phyloP scores from a whole-genome alignment of 2,329 filamentous ascomycete genomes.

The Aspergillus japonicus region DNA sequence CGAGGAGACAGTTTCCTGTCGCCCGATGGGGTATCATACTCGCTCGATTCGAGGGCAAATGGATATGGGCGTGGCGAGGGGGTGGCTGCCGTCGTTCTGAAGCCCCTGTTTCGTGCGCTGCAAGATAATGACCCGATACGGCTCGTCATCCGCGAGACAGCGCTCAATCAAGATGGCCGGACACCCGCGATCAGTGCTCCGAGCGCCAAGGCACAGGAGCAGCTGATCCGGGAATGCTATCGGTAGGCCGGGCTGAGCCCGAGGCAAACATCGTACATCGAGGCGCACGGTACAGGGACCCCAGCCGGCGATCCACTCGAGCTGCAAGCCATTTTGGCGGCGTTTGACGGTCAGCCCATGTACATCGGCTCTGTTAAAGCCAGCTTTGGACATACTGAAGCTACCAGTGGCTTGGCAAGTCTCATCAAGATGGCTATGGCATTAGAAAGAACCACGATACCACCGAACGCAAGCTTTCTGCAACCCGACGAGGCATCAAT shows the following conservation, averaged over 20 bases:
- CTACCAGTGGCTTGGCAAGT: conserved; percentile 28
- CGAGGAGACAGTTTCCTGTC: too few relatives aligned
- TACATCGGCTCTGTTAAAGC: neutral
- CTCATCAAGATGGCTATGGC: conserved; percentile 46
- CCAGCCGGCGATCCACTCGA: conserved; percentile 23
- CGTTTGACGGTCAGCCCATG: conserved; percentile 1
- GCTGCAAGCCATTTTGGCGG: conserved; percentile 7
- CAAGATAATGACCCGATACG: conserved; percentile 42
- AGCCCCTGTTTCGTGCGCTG: conserved; percentile 41
- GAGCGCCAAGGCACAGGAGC: conserved; percentile 26
- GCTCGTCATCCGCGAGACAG: conserved; percentile 36
- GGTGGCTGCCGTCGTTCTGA: neutral
- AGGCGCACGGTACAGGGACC: conserved; percentile 39
- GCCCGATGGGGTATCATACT: too few relatives aligned
- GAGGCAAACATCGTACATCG: neutral
- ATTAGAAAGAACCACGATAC: conserved; percentile 44
- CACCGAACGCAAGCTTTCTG: conserved; percentile 32
- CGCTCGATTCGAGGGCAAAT: conserved; percentile 42
- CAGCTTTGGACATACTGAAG: conserved; percentile 19
- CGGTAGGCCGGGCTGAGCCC: conserved; percentile 18
- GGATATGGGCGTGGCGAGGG: conserved; percentile 9
- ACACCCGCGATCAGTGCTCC: conserved; percentile 45
- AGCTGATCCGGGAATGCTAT: conserved; percentile 26
- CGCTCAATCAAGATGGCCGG: conserved; percentile 44
- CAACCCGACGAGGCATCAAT: too few relatives aligned